A percentile compares a stretch with the other conserved stretches of the same genome.
Conservation (phyloP, 768 basidiomycete genomes). For the Naganishia vaughanmartiniae region DNA sequence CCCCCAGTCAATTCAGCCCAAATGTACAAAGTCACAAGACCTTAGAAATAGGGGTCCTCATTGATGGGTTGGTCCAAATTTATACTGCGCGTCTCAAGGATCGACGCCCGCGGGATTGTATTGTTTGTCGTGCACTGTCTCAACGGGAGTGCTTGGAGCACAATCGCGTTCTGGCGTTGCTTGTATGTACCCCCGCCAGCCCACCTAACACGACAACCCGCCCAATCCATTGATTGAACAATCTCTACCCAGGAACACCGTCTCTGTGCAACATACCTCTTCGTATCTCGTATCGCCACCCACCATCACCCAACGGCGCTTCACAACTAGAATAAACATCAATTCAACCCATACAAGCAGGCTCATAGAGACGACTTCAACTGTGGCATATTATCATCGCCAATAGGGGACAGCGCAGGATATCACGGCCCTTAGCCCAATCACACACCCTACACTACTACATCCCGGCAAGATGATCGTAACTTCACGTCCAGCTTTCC, state of each 20-base stretch:
- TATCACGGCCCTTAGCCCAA: neutral
- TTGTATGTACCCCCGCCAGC: too few relatives aligned
- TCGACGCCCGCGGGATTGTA: neutral
- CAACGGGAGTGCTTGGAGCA: neutral
- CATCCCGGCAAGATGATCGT: slow-evolving; percentile 1
- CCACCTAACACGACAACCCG: too few relatives aligned
- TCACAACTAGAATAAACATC: too few relatives aligned
- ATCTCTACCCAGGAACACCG: too few relatives aligned
- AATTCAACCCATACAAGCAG: too few relatives aligned
- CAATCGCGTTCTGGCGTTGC: too few relatives aligned
- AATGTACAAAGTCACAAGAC: neutral
- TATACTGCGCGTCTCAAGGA: neutral
- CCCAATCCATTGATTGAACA: too few relatives aligned
- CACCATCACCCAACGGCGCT: too few relatives aligned
- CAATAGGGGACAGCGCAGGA: neutral
- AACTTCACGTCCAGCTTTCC: slow-evolving; percentile 16
- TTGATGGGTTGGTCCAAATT: neutral
- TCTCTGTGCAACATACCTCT: too few relatives aligned
- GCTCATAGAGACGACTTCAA: too few relatives aligned
- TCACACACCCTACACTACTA: neutral
- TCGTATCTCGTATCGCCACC: too few relatives aligned
- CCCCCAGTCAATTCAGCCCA: slow-evolving; percentile 2
- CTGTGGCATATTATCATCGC: too few relatives aligned
- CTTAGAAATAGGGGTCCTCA: neutral
- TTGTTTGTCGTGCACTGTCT: neutral